These are phyloP conservation scores for Penicillium sp. DNA, from an alignment of 2,329 filamentous ascomycete species.

Conservation along the genomic window DNA sequence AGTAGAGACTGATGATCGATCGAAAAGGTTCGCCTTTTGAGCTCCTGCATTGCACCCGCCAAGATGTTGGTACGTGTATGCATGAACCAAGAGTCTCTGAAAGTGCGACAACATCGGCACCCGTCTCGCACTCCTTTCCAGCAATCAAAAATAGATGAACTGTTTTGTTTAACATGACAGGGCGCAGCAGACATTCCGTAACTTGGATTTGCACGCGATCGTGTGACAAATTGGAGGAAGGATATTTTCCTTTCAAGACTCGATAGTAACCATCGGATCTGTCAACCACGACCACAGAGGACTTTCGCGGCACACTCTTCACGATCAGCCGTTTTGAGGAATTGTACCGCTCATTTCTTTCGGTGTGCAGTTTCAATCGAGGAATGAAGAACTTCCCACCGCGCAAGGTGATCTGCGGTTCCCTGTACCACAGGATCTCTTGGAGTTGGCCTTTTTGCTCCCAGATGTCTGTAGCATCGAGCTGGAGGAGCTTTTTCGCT, in stretches of 20 bases:
- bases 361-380: slow-evolving; percentile 21
- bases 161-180: slow-evolving; percentile 7
- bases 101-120: slow-evolving; percentile 9
- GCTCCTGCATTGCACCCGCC: slow-evolving; percentile 4
- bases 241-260: slow-evolving; percentile 5
- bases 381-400: slow-evolving; percentile 29
- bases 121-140: slow-evolving; percentile 4
- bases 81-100: slow-evolving; percentile 13
- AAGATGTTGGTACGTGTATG: slow-evolving; percentile 8
- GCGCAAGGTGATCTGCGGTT: slow-evolving; percentile 29
- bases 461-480: slow-evolving; percentile 17
- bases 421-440: slow-evolving; percentile 29
- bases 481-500: slow-evolving; percentile 15
- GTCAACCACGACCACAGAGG: slow-evolving; percentile 4
- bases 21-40: slow-evolving; percentile 5
- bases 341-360: slow-evolving; percentile 26
- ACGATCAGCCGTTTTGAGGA: slow-evolving; percentile 21
- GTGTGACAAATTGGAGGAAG: not conserved
- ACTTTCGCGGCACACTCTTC: slow-evolving; percentile 9
- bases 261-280: slow-evolving; percentile 8
- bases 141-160: slow-evolving; percentile 15
- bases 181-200: slow-evolving; percentile 13
- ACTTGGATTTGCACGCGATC: slow-evolving; percentile 10
- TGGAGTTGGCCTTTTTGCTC: slow-evolving; percentile 9
- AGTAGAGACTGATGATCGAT: slow-evolving; percentile 16